Percentiles rank a stretch among this genome's conserved stretches.
Evolutionary conservation across 768 basidiomycete species (phyloP).

Genomic region (Leccinum incarnatum): DNA sequence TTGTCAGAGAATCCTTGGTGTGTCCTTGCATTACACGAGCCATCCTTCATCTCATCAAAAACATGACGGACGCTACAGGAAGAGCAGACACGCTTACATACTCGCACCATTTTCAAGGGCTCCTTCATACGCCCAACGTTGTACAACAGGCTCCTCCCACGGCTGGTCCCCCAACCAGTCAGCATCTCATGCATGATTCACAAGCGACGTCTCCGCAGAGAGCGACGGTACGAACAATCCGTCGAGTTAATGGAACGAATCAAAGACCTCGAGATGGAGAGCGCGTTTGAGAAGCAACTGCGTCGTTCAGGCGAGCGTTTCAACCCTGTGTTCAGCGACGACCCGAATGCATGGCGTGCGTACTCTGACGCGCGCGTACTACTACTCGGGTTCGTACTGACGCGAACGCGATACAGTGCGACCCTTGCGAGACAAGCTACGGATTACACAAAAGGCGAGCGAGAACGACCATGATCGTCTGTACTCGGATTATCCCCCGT

Average conservation of each 20-base stretch:
- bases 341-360: constrained; percentile 22
- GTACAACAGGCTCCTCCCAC: constrained; percentile 70
- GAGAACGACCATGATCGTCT: constrained; percentile 42
- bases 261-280: constrained; percentile 37
- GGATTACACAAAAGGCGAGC: constrained; percentile 34
- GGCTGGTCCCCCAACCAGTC: constrained; percentile 75
- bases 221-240: constrained; percentile 41
- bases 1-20: constrained; percentile 54
- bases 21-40: not conserved
- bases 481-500: constrained; percentile 42
- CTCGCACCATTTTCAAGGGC: constrained; percentile 70
- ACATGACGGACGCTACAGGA: constrained; percentile 37
- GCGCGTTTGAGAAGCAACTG: constrained; percentile 36
- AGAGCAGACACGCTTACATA: constrained; percentile 51
- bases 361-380: not conserved
- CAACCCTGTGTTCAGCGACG: constrained; percentile 28
- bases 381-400: constrained; percentile 3
- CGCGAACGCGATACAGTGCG: constrained; percentile 27
- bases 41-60: not conserved
- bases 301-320: constrained; percentile 17
- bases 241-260: constrained; percentile 32
- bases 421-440: constrained; percentile 34
- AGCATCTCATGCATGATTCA: constrained; percentile 71
- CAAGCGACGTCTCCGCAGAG: constrained; percentile 42
- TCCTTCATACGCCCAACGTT: constrained; percentile 61